Conservation (phyloP, 2,329 filamentous ascomycete genomes). For the Calonectria honghensis region DNA sequence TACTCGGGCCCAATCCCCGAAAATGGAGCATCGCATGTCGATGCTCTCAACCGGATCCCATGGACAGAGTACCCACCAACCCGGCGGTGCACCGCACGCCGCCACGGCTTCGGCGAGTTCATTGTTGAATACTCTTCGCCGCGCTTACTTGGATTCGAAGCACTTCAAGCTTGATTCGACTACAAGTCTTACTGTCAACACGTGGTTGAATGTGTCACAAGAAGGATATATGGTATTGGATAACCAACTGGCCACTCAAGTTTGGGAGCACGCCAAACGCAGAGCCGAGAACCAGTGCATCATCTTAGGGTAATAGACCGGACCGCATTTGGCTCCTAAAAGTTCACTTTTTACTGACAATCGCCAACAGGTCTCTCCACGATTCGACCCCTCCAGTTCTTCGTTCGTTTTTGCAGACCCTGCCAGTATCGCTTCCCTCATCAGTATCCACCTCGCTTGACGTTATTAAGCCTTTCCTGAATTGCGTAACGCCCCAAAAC, state of each 20-base stretch:
- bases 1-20: background rate
- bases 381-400: constrained; percentile 90
- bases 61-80: constrained; percentile 7
- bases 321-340: constrained; percentile 32
- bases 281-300: constrained; percentile 97
- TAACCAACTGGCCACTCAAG: constrained; percentile 83
- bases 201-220: constrained; percentile 89
- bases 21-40: constrained; percentile 18
- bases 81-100: background rate
- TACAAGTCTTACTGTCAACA: constrained; percentile 95
- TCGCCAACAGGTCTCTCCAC: constrained; percentile 83
- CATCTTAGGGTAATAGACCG: constrained; percentile 79
- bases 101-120: constrained; percentile 5
- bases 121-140: constrained; percentile 87
- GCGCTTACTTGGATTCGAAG: constrained; percentile 86
- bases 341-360: constrained; percentile 20
- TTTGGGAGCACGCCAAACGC: constrained; percentile 96
- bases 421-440: constrained; percentile 86
- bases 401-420: constrained; percentile 84
- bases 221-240: constrained; percentile 85
- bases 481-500: constrained; percentile 91
- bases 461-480: constrained; percentile 88
- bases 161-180: constrained; percentile 91
- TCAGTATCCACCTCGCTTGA: constrained; percentile 86
- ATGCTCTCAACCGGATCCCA: constrained; percentile 19